Evolutionary conservation across 179 eudicot genomes (phyloP), one percentile per base, ranked within the genome.

Genomic region (Drosera spatulata): DNA sequence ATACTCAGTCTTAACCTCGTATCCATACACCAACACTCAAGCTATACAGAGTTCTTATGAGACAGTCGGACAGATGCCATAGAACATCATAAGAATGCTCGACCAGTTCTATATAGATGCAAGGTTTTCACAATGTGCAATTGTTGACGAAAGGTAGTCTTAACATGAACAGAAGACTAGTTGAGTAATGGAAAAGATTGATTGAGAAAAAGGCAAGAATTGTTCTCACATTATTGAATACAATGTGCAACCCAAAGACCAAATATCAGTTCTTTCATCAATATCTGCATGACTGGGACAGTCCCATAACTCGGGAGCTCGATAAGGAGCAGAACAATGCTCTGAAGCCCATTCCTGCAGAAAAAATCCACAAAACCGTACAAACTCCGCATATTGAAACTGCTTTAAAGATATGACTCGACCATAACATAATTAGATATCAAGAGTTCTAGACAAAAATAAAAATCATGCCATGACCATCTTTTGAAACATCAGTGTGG

Each of bases 271-370:
- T 80, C 95, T 82, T 79, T 93, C 98, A 65, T 93, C 98, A 37
- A 93, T 84, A 70, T 82, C 91, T 44, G 93, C 81, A 53, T 84
- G 84, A 74, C 98, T 89, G 57, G 96, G 96, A 74, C 98, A 89
- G 67, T 93, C 98, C 98, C 98, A 93, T 65, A 93, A 70, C 72
- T 93, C 98, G 66, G 98, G 98, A 74, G 98, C 90, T 54, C 98
- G 87, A 71, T 68, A 89, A 37, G 96, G 95, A 33, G 96, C 95
- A 40, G 95, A 88, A 61, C 96, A 89, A 59, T 89, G 96, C 65
- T 93, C 96, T 56, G 95, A 71, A 65, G 98, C 96, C 98, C 98
- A 93, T 80, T 89, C 98, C 98, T 93, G 69, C 71, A 76, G 63
- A 64, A 71, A 8, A 12, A 68, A 56, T 53, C 51, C 52, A 64